Evolutionary conservation across 1,139 yeast species (phyloP).

Genomic region (Yamadazyma diospyri): DNA sequence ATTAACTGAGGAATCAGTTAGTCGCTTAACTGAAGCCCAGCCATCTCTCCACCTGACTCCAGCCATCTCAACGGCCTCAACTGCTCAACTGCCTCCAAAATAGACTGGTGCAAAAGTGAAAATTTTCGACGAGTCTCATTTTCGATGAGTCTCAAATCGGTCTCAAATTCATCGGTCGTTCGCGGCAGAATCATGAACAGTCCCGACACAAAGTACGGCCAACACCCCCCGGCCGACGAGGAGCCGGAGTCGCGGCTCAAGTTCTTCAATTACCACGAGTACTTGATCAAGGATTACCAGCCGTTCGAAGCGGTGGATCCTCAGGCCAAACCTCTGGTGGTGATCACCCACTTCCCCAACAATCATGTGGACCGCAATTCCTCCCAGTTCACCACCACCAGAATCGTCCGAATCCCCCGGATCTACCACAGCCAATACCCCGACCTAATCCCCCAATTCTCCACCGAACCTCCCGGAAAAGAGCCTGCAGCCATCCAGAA

Average conservation of each 20-base stretch:
- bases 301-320: constrained; percentile 11
- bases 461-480: constrained; percentile 53
- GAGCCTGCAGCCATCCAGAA: constrained; percentile 58
- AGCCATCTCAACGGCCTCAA: too few species aligned
- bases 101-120: too few species aligned
- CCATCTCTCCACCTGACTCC: too few species aligned
- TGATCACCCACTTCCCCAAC: constrained; percentile 67
- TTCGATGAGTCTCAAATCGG: too few species aligned
- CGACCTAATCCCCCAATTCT: constrained; percentile 56
- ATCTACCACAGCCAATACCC: constrained; percentile 30
- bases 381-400: constrained; percentile 30
- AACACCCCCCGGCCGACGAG: too few species aligned
- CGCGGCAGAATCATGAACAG: constrained; percentile 3
- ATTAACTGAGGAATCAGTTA: too few species aligned
- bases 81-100: too few species aligned
- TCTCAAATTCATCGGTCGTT: too few species aligned
- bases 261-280: constrained; percentile 70
- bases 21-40: too few species aligned
- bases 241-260: constrained; percentile 13
- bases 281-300: constrained; percentile 32
- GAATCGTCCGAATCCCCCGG: constrained; percentile 67
- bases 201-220: constrained; percentile 7
- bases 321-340: constrained; percentile 26
- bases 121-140: constrained; percentile 2
- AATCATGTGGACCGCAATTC: constrained; percentile 31